These are phyloP conservation scores for Balakata baccata DNA, from an alignment of 345 rosid species.

Conservation along the genomic window DNA sequence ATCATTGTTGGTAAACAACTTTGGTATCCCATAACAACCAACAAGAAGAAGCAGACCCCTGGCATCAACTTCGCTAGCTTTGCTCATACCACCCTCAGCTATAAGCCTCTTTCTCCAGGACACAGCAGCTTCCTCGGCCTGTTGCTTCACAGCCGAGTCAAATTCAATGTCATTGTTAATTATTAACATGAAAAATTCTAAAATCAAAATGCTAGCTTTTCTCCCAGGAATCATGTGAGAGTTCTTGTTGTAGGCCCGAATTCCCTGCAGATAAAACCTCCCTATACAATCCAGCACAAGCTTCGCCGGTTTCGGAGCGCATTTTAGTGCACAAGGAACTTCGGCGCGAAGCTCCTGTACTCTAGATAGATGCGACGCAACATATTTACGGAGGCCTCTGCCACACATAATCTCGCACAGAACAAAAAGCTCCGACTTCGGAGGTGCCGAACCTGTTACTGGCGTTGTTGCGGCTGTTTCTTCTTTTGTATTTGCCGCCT, in stretches of 20 bases:
- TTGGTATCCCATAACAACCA: slow-evolving; percentile 66
- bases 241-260: slow-evolving; percentile 43
- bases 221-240: slow-evolving; percentile 51
- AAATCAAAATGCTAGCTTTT: slow-evolving; percentile 46
- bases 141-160: slow-evolving; percentile 27
- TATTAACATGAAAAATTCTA: slow-evolving; percentile 53
- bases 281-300: slow-evolving; percentile 73
- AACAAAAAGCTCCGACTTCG: slow-evolving; percentile 30
- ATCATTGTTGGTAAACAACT: slow-evolving; percentile 42
- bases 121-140: slow-evolving; percentile 50
- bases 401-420: slow-evolving; percentile 49
- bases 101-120: slow-evolving; percentile 66
- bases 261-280: slow-evolving; percentile 57
- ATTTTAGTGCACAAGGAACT: slow-evolving; percentile 50
- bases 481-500: background rate
- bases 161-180: slow-evolving; percentile 10
- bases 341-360: slow-evolving; percentile 43
- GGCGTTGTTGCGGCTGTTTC: slow-evolving; percentile 17
- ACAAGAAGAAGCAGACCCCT: slow-evolving; percentile 65
- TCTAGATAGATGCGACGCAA: slow-evolving; percentile 35
- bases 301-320: slow-evolving; percentile 54
- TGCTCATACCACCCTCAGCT: slow-evolving; percentile 54
- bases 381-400: slow-evolving; percentile 51
- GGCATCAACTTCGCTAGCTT: slow-evolving; percentile 52
- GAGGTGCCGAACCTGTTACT: background rate